phyloP scores from a whole-genome alignment of 257 asterid genomes.

The Gynochthodes officinalis region DNA sequence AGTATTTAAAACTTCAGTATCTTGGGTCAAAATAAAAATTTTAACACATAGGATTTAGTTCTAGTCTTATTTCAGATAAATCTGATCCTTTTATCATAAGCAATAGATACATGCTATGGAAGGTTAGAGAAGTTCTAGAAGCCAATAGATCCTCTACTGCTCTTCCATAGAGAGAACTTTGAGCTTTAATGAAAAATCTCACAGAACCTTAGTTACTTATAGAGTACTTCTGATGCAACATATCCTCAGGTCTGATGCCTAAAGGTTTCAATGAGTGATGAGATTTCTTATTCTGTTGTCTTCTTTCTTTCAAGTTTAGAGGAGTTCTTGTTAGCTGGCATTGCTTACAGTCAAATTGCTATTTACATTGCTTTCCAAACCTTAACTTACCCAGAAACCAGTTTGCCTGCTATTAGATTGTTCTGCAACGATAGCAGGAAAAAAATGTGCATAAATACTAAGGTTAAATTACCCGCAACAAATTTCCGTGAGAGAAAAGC shows the following conservation, averaged over 20 bases:
- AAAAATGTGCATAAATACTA: background rate
- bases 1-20: background rate
- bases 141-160: background rate
- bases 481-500: conserved; percentile 90
- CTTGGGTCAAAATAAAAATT: background rate
- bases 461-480: conserved; percentile 64
- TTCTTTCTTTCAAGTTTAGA: background rate
- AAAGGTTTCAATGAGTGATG: background rate
- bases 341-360: background rate
- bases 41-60: background rate
- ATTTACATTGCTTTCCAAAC: background rate
- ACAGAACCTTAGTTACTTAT: background rate
- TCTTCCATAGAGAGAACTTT: background rate
- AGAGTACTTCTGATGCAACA: background rate
- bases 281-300: background rate
- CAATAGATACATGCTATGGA: background rate
- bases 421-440: background rate
- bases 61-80: background rate
- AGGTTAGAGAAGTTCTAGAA: background rate
- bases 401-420: background rate
- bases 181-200: background rate
- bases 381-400: background rate
- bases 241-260: background rate
- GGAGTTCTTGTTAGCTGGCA: background rate
- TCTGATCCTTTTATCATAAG: background rate